A percentile compares a stretch with the other conserved stretches of the same genome.
phyloP scores from a whole-genome alignment of 176 grass and related monocot species.

The barley (Hordeum vulgare) region MorexV3_pseudomolecules_assembly NC_058520.1:553858062-553858561 shows the following conservation, averaged over 20 bases:
- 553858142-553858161: neutral
- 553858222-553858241: neutral
- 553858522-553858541: too few species aligned
- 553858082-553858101: neutral
- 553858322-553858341: neutral
- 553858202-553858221: neutral
- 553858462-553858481: neutral
- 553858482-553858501: too few species aligned
- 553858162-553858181: neutral
- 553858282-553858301: neutral
- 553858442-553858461: neutral
- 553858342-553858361: neutral
- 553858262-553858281: neutral
- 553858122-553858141: neutral
- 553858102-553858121: too few species aligned
- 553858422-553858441: neutral
- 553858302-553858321: neutral
- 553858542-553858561: too few species aligned
- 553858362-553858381: neutral
- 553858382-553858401: neutral
- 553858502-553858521: too few species aligned
- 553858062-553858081: neutral
- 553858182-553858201: neutral
- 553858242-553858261: neutral
- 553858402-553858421: neutral